Conservation (phyloP, 306 rosid genomes). For the Quercus glauca region DNA sequence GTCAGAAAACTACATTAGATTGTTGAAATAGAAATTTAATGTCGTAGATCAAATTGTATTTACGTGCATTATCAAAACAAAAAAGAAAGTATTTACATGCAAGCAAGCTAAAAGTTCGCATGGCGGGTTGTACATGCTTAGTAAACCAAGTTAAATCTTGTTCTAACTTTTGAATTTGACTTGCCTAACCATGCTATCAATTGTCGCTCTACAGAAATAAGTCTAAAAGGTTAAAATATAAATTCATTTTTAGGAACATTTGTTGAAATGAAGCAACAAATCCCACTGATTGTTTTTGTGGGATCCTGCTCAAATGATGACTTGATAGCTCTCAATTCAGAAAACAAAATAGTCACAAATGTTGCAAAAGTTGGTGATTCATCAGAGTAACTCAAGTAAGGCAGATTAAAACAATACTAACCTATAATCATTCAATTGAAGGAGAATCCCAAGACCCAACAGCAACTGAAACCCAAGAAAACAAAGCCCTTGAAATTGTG, state of each 20-base stretch:
- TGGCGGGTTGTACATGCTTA: too few species aligned
- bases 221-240: background rate
- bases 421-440: constrained; percentile 84
- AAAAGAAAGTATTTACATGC: too few species aligned
- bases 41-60: too few species aligned
- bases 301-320: background rate
- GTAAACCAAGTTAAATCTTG: too few species aligned
- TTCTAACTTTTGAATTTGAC: too few species aligned
- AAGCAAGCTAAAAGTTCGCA: too few species aligned
- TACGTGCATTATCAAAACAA: too few species aligned
- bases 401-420: constrained; percentile 28
- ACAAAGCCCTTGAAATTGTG: constrained; percentile 81
- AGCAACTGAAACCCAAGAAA: constrained; percentile 87
- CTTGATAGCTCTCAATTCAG: background rate
- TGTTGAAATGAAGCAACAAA: background rate
- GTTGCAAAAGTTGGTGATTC: background rate
- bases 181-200: background rate
- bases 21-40: too few species aligned
- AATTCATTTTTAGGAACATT: background rate
- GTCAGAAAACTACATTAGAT: too few species aligned
- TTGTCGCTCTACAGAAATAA: background rate
- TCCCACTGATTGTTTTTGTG: background rate
- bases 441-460: constrained; percentile 88
- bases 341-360: background rate
- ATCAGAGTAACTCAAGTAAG: background rate